Percentiles rank a stretch among this genome's conserved stretches.
These are phyloP conservation scores for Marasmius sp. DNA, from an alignment of 1,284 basidiomycete genomes.

Conservation along the genomic window DNA sequence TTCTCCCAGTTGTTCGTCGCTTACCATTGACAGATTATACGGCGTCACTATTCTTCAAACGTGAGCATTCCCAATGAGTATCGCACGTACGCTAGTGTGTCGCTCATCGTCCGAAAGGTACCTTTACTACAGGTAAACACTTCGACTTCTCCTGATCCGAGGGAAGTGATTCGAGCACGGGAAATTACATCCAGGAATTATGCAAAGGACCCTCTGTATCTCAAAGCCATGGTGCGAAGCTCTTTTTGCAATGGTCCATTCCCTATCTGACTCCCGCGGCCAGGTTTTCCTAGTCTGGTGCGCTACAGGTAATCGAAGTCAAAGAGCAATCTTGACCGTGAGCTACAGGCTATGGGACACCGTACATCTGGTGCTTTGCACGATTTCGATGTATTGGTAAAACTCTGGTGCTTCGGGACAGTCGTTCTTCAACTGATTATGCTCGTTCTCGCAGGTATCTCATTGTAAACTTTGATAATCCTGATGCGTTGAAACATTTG, in stretches of 20 bases:
- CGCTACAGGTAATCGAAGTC: background rate
- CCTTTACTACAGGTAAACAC: constrained; percentile 33
- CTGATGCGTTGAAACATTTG: constrained; percentile 29
- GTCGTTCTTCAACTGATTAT: background rate
- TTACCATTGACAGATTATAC: constrained; percentile 21
- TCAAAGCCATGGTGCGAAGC: constrained; percentile 29
- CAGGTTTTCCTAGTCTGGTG: constrained; percentile 35
- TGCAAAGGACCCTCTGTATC: constrained; percentile 28
- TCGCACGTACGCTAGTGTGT: background rate
- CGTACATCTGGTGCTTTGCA: constrained; percentile 31
- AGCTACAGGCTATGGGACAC: constrained; percentile 23
- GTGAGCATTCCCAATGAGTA: constrained; percentile 20
- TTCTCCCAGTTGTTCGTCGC: background rate
- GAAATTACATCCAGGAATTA: constrained; percentile 26
- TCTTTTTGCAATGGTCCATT: background rate
- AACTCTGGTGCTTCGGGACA: background rate
- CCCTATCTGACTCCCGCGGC: background rate
- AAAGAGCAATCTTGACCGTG: background rate
- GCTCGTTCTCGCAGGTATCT: constrained; percentile 28
- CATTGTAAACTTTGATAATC: constrained; percentile 34
- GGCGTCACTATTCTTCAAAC: constrained; percentile 38
- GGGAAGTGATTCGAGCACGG: background rate
- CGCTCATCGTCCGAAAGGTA: constrained; percentile 22
- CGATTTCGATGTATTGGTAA: constrained; percentile 33
- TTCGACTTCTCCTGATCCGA: background rate